Percentiles rank a stretch among this genome's conserved stretches.
Evolutionary conservation across 805 yeast species (phyloP).

Genomic region (Yarrowia porcina): DNA sequence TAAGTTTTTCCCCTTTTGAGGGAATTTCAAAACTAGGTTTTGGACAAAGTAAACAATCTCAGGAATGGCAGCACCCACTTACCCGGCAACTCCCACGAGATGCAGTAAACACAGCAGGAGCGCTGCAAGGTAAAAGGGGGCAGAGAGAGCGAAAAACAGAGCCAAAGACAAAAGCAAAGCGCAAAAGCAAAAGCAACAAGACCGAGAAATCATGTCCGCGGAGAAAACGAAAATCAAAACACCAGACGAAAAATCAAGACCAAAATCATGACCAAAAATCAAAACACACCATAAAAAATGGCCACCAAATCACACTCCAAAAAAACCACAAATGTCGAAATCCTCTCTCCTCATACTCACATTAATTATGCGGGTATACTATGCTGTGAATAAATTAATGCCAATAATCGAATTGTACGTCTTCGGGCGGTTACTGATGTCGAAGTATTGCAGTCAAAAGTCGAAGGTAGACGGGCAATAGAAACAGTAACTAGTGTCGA

Average conservation of each 20-base stretch:
- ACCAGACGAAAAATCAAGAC: no score
- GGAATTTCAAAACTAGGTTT: constrained; percentile 16
- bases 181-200: not conserved
- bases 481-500: constrained; percentile 23
- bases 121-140: constrained; percentile 21
- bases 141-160: not conserved
- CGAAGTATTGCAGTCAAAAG: constrained; percentile 11
- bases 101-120: constrained; percentile 5
- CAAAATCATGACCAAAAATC: no score
- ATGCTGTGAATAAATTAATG: constrained; percentile 26
- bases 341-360: constrained; percentile 17
- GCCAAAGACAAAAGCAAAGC: not conserved
- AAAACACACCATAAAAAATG: not conserved
- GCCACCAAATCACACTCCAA: not conserved
- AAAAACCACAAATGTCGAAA: not conserved
- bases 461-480: constrained; percentile 5
- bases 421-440: constrained; percentile 14
- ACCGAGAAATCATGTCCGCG: not conserved
- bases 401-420: constrained; percentile 26
- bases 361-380: constrained; percentile 25
- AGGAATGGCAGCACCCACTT: constrained; percentile 13
- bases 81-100: constrained; percentile 7
- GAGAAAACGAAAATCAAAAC: not conserved
- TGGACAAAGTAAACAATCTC: constrained; percentile 4
- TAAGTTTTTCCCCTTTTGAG: constrained; percentile 24